Evolutionary conservation across 2,329 filamentous ascomycete genomes (phyloP), one percentile per base, ranked within the genome.

Genomic region (Beauveria sp.): DNA sequence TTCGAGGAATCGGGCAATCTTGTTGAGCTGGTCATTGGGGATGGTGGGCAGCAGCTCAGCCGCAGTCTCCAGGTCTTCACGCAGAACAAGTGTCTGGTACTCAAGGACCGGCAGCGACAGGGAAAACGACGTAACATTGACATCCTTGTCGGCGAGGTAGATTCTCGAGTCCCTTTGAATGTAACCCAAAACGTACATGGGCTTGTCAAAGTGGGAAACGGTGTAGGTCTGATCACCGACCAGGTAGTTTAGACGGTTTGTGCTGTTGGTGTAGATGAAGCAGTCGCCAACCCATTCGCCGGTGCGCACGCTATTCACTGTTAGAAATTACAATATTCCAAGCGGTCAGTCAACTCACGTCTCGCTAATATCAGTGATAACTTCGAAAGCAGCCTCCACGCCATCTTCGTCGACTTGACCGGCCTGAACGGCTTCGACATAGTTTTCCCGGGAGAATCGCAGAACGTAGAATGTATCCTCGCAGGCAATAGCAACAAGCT

Each of bases 211-310:
- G 77, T 98, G 93, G 14, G 93, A 95, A 66, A 99, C 90, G 3
- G 93, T 97, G 81, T 98, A 97, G 16, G 92, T 96, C 78, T 98
- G 93, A 76, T 98, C 95, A 66, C 95, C 95, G 16, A 99, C 93
- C 24, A 99, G 86, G 78, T 98, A 98, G 80, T 98, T 98, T 64
- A 99, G 82, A 65, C 95, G 90, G 81, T 98, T 97, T 10, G 93
- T 96, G 74, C 84, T 90, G 81, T 96, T 98, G 61, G 95, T 97
- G 83, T 98, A 99, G 74, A 98, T 93, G 82, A 99, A 96, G 79
- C 93, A 96, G 78, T 99, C 95, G 65, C 95, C 95, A 62, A 99
- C 90, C 95, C 95, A 99, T 78, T 96, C 90, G 68, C 93, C 95
- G 22, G 93, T 97, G 66, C 91, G 89, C 57, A 98, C 92, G 66